phyloP scores from a whole-genome alignment of 164 flowering plant genomes.

The Pachysandra terminalis region DNA sequence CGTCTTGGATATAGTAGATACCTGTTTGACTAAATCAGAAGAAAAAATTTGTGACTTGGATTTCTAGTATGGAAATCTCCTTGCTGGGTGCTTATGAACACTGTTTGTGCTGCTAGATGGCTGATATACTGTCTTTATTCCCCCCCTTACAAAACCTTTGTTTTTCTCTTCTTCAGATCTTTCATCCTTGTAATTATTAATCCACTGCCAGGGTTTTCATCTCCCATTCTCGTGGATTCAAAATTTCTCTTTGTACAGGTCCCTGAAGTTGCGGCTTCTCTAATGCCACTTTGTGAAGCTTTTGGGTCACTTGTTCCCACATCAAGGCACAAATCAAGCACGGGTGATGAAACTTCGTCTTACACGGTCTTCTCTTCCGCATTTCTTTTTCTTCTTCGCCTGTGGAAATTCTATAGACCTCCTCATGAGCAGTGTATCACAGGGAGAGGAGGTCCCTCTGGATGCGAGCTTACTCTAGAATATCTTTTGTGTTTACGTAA shows the following conservation, averaged over 20 bases:
- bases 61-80: not conserved
- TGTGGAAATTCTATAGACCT: conserved; percentile 89
- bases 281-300: conserved; percentile 86
- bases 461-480: conserved; percentile 60
- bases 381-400: conserved; percentile 73
- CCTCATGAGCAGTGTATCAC: conserved; percentile 57
- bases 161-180: too few relatives aligned
- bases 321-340: conserved; percentile 31
- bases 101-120: not conserved
- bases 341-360: conserved; percentile 50
- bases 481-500: conserved; percentile 67
- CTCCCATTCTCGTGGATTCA: not conserved
- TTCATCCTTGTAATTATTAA: not conserved
- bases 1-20: too few relatives aligned
- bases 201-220: not conserved
- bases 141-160: not conserved
- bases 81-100: not conserved
- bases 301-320: conserved; percentile 74
- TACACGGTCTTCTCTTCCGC: conserved; percentile 79
- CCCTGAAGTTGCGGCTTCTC: conserved; percentile 83
- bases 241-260: conserved; percentile 38
- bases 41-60: not conserved
- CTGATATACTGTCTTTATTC: not conserved
- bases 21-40: too few relatives aligned
- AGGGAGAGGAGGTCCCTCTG: conserved; percentile 40